phyloP scores from a whole-genome alignment of 2,329 filamentous ascomycete genomes.

The Xylaria sp. region DNA sequence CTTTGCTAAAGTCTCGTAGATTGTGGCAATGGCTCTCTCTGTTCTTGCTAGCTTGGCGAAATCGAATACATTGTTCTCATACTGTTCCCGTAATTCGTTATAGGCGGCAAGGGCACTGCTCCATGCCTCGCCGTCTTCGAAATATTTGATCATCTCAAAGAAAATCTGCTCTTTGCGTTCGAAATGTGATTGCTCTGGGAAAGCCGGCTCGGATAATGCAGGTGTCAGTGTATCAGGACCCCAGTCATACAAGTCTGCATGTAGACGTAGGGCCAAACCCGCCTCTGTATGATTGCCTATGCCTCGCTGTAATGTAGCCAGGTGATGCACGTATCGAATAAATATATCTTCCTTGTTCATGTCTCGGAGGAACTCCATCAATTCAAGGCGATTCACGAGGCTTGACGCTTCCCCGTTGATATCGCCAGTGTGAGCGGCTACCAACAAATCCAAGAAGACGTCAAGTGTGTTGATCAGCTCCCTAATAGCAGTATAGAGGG shows the following conservation, averaged over 20 bases:
- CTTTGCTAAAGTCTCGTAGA: constrained; percentile 87
- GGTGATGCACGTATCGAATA: constrained; percentile 91
- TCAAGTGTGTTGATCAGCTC: constrained; percentile 84
- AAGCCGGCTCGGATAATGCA: constrained; percentile 73
- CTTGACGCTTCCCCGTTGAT: constrained; percentile 75
- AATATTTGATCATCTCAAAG: constrained; percentile 93
- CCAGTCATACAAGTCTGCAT: constrained; percentile 94
- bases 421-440: constrained; percentile 84
- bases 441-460: constrained; percentile 87
- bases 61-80: constrained; percentile 87
- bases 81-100: constrained; percentile 88
- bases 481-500: constrained; percentile 75
- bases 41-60: constrained; percentile 89
- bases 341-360: constrained; percentile 98
- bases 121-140: constrained; percentile 95
- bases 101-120: constrained; percentile 86
- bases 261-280: constrained; percentile 84
- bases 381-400: constrained; percentile 83
- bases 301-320: constrained; percentile 77
- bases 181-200: constrained; percentile 84
- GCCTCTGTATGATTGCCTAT: constrained; percentile 84
- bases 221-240: constrained; percentile 71
- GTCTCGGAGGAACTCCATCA: constrained; percentile 96
- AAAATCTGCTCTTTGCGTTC: constrained; percentile 92
- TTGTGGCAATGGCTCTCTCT: constrained; percentile 87